Percentiles rank a stretch among this genome's conserved stretches.
phyloP scores from a whole-genome alignment of 2,329 filamentous ascomycete species.

The Akanthomyces lecanii region DNA sequence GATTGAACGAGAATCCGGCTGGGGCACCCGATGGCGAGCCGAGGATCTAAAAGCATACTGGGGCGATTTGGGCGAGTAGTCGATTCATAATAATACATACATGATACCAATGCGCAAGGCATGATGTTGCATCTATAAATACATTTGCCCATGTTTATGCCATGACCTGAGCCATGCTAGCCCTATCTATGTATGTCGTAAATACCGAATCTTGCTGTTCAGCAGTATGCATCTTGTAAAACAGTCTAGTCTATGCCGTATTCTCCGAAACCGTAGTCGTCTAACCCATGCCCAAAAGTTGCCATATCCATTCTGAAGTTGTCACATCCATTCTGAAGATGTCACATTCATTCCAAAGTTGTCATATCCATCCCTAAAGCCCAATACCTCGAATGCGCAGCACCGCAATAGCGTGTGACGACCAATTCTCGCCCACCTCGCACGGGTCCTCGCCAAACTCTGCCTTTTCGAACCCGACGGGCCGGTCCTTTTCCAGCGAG shows the following conservation, averaged over 20 bases:
- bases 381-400: slow-evolving; percentile 31
- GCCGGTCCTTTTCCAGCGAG: slow-evolving; percentile 33
- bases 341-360: background rate
- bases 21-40: slow-evolving; percentile 49
- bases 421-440: slow-evolving; percentile 31
- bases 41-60: slow-evolving; percentile 50
- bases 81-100: background rate
- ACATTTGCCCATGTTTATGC: no score
- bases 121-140: no score
- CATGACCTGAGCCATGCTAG: no score
- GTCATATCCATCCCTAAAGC: background rate
- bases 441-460: slow-evolving; percentile 37
- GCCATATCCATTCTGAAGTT: no score
- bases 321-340: background rate
- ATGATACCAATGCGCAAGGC: background rate
- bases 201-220: no score
- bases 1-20: slow-evolving; percentile 50
- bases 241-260: no score
- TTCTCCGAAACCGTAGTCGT: no score
- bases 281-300: background rate
- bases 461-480: slow-evolving; percentile 33
- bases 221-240: no score
- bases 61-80: slow-evolving; percentile 36
- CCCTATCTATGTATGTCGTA: no score
- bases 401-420: slow-evolving; percentile 30